Evolutionary conservation across 768 basidiomycete species (phyloP).

Genomic region (Floccularia luteovirens): DNA sequence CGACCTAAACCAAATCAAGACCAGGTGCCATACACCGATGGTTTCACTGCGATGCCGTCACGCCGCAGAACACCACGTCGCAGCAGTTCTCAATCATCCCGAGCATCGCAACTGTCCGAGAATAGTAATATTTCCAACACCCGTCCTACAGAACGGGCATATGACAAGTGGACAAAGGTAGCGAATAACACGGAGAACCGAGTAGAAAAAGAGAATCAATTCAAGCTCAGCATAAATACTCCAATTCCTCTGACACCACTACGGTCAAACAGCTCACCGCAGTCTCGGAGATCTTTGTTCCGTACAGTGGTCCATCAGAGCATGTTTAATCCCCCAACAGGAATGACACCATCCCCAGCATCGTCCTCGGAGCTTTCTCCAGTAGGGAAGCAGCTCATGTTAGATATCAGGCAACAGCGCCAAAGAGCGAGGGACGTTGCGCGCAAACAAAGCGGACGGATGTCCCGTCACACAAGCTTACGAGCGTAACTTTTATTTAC

Average conservation of each 20-base stretch:
- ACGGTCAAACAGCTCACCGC: conserved; percentile 23
- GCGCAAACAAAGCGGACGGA: conserved; percentile 17
- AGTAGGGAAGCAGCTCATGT: conserved; percentile 60
- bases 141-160: conserved; percentile 10
- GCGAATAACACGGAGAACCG: conserved; percentile 8
- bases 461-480: too few relatives aligned
- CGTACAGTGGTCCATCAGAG: conserved; percentile 27
- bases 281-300: conserved; percentile 24
- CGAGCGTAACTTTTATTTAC: too few relatives aligned
- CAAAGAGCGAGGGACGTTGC: conserved; percentile 28
- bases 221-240: conserved; percentile 22
- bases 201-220: conserved; percentile 30
- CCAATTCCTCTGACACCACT: conserved; percentile 40
- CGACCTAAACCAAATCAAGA: conserved; percentile 12
- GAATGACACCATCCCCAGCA: conserved; percentile 50
- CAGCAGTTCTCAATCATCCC: conserved; percentile 17
- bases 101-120: conserved; percentile 9
- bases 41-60: conserved; percentile 23
- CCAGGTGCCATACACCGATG: conserved; percentile 11
- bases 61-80: conserved; percentile 19
- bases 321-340: conserved; percentile 39
- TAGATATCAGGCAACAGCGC: conserved; percentile 44
- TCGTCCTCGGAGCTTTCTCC: conserved; percentile 73
- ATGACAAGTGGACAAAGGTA: conserved; percentile 1
- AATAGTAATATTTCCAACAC: conserved; percentile 10